Base-by-base conservation (phyloP, 2,329 filamentous ascomycete genomes). In the Neofusicoccum sp. region DNA sequence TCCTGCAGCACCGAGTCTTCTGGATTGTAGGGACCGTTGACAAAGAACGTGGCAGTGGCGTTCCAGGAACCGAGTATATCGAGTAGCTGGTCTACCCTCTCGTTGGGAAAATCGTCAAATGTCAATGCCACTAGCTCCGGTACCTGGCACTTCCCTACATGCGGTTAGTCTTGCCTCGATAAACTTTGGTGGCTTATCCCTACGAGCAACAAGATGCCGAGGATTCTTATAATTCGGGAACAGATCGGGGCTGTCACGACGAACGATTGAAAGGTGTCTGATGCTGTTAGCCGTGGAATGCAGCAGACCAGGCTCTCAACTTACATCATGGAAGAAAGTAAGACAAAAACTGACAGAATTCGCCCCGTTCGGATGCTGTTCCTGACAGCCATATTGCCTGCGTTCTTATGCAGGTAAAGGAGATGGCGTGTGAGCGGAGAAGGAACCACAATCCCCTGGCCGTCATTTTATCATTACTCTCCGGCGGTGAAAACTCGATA, bases 1-100 rank as follows among this genome's bases (percentile, higher is more conserved):
- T 53, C 48, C 33, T 40, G 48, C 33, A 53, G 34, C 12, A 53
- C 33, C 9, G 48, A 4, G 5, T 40, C 48, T 11, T 34, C 28
- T n/a, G 48, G 20, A n/a, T 53, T 24, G 34, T 53, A 53, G 5
- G 48, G 48, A 7, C 48, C 48, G 48, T 53, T 53, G 9, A 40
- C 12, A 14, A 53, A 53, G 12, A 53, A 53, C 5, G 48, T 53
- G 3, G 48, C 33, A 3, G 48, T 53, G 33, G 48, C 48, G 34
- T 53, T 53, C 48, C 48, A 53, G 20, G 11, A 4, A 11, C 8
- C 34, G 2, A 53, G 34, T 2, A 40, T 33, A 8, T 16, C 48
- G 34, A 53, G 48, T 9, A 53, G 48, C 34, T 53, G 20, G 20
- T 53, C 48, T n/a, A 53, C 9, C 33, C 24, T 6, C 5, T 40